Conservation (phyloP, 2,329 filamentous ascomycete genomes). For the Fusarium burgessii region DNA sequence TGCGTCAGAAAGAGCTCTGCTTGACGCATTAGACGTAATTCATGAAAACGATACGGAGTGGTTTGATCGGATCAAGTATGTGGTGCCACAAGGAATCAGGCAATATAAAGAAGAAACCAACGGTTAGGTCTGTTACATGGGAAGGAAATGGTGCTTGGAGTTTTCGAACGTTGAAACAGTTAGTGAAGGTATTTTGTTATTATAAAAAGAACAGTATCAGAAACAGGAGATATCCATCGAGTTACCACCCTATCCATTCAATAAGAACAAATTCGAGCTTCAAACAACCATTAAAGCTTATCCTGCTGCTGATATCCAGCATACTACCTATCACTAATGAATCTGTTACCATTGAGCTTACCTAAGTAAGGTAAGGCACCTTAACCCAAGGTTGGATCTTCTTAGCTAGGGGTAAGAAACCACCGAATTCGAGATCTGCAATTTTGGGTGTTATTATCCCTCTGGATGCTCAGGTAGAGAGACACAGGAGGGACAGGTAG, state of each 20-base stretch:
- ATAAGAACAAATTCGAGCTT: background rate
- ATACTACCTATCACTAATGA: background rate
- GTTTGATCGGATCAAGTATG: constrained; percentile 31
- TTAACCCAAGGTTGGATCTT: too few relatives aligned
- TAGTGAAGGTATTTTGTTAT: background rate
- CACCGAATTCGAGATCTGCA: too few relatives aligned
- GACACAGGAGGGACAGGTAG: background rate
- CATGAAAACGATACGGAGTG: constrained; percentile 32
- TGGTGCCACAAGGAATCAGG: constrained; percentile 35
- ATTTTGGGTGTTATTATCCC: too few relatives aligned
- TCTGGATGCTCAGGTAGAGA: too few relatives aligned
- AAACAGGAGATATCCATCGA: background rate
- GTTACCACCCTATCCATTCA: background rate
- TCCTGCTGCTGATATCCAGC: too few relatives aligned
- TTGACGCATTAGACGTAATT: constrained; percentile 38
- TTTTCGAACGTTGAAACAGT: background rate
- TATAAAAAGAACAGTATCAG: background rate
- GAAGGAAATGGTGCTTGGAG: background rate
- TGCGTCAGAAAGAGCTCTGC: constrained; percentile 28
- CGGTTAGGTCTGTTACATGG: background rate
- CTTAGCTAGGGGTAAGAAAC: too few relatives aligned
- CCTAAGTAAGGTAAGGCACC: too few relatives aligned
- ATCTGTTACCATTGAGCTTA: background rate
- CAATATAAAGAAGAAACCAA: constrained; percentile 20
- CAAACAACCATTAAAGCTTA: background rate